These are phyloP conservation scores for Poronia punctata DNA, from an alignment of 495 filamentous ascomycete species.

Conservation along the genomic window DNA sequence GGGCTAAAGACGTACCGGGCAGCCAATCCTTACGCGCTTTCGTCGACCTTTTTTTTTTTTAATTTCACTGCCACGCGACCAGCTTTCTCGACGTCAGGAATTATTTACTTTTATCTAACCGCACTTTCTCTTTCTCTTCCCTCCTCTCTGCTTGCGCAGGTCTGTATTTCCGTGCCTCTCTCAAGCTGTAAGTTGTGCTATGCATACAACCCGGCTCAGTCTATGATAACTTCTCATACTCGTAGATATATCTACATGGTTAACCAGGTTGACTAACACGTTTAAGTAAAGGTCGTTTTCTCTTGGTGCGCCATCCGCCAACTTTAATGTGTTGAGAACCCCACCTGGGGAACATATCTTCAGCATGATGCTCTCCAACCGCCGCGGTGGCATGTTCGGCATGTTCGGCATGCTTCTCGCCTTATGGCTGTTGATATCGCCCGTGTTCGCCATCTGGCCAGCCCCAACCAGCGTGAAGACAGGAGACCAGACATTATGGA, in stretches of 20 bases:
- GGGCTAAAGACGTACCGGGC: too few relatives aligned
- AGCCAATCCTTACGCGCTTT: constrained; percentile 3
- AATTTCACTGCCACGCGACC: constrained; percentile 8
- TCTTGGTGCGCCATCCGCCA: neutral
- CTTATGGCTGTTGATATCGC: constrained; percentile 25
- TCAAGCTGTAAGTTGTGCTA: too few relatives aligned
- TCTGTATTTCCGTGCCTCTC: too few relatives aligned
- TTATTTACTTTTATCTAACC: too few relatives aligned
- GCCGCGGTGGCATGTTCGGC: too few relatives aligned
- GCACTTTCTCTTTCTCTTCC: too few relatives aligned
- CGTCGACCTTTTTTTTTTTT: neutral
- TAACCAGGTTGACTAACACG: neutral
- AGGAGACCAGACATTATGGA: constrained; percentile 50
- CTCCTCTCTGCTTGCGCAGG: too few relatives aligned
- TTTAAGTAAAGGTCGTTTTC: constrained; percentile 2
- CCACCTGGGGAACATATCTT: neutral
- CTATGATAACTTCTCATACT: too few relatives aligned
- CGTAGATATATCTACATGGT: too few relatives aligned
- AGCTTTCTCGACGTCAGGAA: neutral
- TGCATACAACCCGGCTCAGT: too few relatives aligned
- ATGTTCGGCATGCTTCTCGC: constrained; percentile 26
- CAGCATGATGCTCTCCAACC: constrained; percentile 5
- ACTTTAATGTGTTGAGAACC: constrained; percentile 8
- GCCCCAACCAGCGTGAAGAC: constrained; percentile 44
- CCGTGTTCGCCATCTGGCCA: constrained; percentile 54